phyloP scores from a whole-genome alignment of 768 basidiomycete genomes.

The Hericium coralloides region DNA sequence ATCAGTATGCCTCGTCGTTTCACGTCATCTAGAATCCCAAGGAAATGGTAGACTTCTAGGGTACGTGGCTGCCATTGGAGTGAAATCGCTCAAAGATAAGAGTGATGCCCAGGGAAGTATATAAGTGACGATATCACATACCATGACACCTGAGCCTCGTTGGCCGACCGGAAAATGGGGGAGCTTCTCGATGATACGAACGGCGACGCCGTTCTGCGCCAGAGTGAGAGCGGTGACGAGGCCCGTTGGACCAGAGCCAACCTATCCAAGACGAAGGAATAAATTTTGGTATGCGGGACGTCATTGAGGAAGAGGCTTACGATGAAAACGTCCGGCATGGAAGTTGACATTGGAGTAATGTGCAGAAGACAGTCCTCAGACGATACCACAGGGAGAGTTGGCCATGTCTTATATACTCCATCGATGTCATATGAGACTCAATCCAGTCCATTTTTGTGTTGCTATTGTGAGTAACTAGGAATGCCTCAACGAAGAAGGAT shows the following conservation, averaged over 20 bases:
- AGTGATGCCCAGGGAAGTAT: neutral
- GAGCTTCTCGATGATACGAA: slow-evolving; percentile 9
- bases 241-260: slow-evolving; percentile 5
- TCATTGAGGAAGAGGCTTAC: neutral
- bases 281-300: neutral
- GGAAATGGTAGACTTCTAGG: slow-evolving; percentile 2
- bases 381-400: neutral
- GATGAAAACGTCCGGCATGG: neutral
- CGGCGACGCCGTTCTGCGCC: slow-evolving; percentile 5
- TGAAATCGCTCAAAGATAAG: neutral
- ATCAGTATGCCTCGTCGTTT: neutral
- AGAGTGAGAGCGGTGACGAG: slow-evolving; percentile 4
- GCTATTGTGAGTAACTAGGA: neutral
- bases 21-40: neutral
- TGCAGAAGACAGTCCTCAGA: neutral
- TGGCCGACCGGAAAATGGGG: neutral
- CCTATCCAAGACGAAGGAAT: neutral
- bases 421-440: neutral
- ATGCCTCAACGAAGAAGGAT: neutral
- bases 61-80: neutral
- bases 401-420: neutral
- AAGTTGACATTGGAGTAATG: neutral
- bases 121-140: neutral
- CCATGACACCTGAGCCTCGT: slow-evolving; percentile 3
- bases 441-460: neutral